Evolutionary conservation across 768 basidiomycete species (phyloP).

Genomic region (Xerocomus spinulosus): DNA sequence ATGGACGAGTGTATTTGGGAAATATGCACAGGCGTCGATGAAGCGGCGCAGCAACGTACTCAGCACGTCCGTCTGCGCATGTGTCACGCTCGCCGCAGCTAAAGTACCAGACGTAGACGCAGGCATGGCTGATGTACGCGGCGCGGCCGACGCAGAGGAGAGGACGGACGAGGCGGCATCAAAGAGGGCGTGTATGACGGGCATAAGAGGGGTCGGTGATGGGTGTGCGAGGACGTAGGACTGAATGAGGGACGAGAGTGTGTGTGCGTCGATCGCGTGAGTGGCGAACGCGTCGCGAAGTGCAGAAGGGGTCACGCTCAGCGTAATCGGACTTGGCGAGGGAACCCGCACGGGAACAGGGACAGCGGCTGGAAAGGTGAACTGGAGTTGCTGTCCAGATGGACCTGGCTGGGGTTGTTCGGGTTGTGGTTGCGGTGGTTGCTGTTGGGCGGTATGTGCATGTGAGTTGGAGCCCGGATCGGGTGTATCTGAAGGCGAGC

Average conservation of each 20-base stretch:
- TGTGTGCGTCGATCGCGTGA: conserved; percentile 42
- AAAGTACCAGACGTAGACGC: conserved; percentile 36
- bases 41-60: conserved; percentile 41
- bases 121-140: conserved; percentile 29
- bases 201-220: conserved; percentile 45
- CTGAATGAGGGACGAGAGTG: conserved; percentile 52
- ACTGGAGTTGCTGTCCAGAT: conserved; percentile 38
- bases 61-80: conserved; percentile 9
- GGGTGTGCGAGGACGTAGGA: conserved; percentile 45
- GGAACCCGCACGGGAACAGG: conserved; percentile 35
- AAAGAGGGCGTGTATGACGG: conserved; percentile 51
- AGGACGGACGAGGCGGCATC: conserved; percentile 40
- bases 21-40: conserved; percentile 48
- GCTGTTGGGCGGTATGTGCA: conserved; percentile 2
- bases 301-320: conserved; percentile 27
- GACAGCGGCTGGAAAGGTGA: conserved; percentile 41
- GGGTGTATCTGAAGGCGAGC: conserved; percentile 18
- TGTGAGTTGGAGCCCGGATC: conserved; percentile 30
- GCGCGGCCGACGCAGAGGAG: conserved; percentile 2
- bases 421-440: conserved; percentile 11
- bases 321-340: conserved; percentile 16
- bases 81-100: neutral
- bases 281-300: conserved; percentile 31
- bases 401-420: conserved; percentile 29
- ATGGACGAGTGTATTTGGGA: conserved; percentile 45